Evolutionary conservation across 2,329 filamentous ascomycete genomes (phyloP).

Genomic region (Didymella arachidicola): DNA sequence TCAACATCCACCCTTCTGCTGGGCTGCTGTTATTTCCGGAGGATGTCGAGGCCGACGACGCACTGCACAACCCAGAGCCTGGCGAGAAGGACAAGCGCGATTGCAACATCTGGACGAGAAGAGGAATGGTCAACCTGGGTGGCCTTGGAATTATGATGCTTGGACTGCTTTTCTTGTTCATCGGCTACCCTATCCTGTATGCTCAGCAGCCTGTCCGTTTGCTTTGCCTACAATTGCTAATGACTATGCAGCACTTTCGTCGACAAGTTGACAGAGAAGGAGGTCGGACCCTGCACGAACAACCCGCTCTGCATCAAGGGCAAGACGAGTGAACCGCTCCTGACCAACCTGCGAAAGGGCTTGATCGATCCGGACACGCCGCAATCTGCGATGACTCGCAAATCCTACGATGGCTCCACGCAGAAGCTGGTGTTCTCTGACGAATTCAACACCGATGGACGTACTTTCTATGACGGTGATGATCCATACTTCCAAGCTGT

Average conservation of each 20-base stretch:
- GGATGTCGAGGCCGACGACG: slow-evolving; percentile 77
- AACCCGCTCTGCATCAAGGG: slow-evolving; percentile 61
- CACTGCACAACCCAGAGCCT: slow-evolving; percentile 73
- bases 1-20: slow-evolving; percentile 73
- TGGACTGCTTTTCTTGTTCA: slow-evolving; percentile 70
- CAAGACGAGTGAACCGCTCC: slow-evolving; percentile 57
- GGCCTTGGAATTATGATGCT: slow-evolving; percentile 66
- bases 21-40: slow-evolving; percentile 73
- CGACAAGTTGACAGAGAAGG: slow-evolving; percentile 52
- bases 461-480: slow-evolving; percentile 75
- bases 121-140: slow-evolving; percentile 71
- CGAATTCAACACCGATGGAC: slow-evolving; percentile 72
- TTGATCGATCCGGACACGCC: slow-evolving; percentile 75
- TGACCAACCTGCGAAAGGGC: slow-evolving; percentile 67
- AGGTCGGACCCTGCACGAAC: slow-evolving; percentile 49
- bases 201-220: slow-evolving; percentile 39
- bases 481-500: slow-evolving; percentile 73
- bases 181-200: slow-evolving; percentile 74
- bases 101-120: slow-evolving; percentile 69
- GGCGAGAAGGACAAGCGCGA: slow-evolving; percentile 67
- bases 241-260: slow-evolving; percentile 63
- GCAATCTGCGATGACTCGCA: slow-evolving; percentile 63
- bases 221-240: slow-evolving; percentile 22
- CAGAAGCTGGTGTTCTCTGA: slow-evolving; percentile 75
- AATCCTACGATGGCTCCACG: slow-evolving; percentile 64